Base-by-base conservation (phyloP, 805 yeast species). In the Saccharomycopsis selenospora region DNA sequence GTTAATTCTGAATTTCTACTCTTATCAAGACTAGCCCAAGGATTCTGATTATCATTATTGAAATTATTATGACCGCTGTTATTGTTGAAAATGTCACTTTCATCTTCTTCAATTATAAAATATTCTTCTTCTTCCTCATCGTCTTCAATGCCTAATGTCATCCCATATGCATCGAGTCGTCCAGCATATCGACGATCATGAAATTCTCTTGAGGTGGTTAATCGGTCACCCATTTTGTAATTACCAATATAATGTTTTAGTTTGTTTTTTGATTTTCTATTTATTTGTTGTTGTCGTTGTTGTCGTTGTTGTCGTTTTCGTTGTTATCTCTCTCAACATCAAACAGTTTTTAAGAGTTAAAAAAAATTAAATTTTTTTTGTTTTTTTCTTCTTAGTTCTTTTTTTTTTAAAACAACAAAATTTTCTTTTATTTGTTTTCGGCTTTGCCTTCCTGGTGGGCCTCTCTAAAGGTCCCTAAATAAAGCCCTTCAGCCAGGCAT, bases 1-100 rank as follows among this genome's bases (percentile, higher is more conserved):
- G 38, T 26, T 14, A 47, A 38, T 43, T 47, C 51, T 3, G 51
- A 47, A 22, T 47, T 43, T 43, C 40, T 47, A 36, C 44, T 27
- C 33, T 42, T 43, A 25, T 47, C 51, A 17, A 48, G 38, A 20
- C 38, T 33, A 17, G 17, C 6, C 38, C 18, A 33, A 17, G 6
- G 18, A 20, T 33, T 20, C 18, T 33, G 10, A 20, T 33, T 33
- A 6, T 33, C 20, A 7, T 5, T 7, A 33, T 6, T 7, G 18
- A 14, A 10, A 5, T 4, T 14, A 20, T 33, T 33, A n/a, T n/a
- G n/a, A n/a, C n/a, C n/a, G 10, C 38, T 33, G 18, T 33, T 33
- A 4, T 17, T 14, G 18, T 7, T 20, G 5, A 20, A 33, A 10
- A 10, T 14, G 18, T 33, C 38, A 20, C 17, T 4, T 10, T 33